Evolutionary conservation across 2,329 filamentous ascomycete genomes (phyloP).

Genomic region (Metarhizium robertsii): DNA sequence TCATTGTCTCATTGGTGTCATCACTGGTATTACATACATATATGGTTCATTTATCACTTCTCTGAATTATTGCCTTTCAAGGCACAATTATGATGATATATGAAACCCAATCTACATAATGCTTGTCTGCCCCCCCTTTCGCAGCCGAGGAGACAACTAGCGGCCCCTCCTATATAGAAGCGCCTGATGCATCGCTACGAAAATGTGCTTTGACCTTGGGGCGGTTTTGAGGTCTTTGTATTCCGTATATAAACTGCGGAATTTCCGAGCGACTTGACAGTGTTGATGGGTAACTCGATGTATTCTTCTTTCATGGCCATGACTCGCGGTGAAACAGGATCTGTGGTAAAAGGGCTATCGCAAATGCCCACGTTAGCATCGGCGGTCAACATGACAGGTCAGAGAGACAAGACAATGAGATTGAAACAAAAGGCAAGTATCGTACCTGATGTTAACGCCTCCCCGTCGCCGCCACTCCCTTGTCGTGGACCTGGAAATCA

Average conservation of each 20-base stretch:
- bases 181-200: neutral
- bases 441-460: neutral
- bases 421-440: neutral
- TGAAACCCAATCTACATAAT: neutral
- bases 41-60: no score
- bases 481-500: neutral
- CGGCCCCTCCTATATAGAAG: neutral
- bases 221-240: neutral
- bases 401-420: neutral
- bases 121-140: neutral
- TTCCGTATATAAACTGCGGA: constrained; percentile 2
- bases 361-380: neutral
- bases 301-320: constrained; percentile 2
- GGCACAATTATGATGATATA: no score
- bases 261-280: neutral
- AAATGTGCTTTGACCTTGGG: neutral
- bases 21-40: no score
- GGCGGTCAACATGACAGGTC: neutral
- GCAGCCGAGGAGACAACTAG: neutral
- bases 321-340: constrained; percentile 1
- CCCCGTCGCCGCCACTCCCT: neutral
- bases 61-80: no score
- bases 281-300: neutral
- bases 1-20: no score
- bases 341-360: constrained; percentile 3